Base-by-base conservation (phyloP, 2,329 filamentous ascomycete genomes). In the Nigrospora osmanthi region DNA sequence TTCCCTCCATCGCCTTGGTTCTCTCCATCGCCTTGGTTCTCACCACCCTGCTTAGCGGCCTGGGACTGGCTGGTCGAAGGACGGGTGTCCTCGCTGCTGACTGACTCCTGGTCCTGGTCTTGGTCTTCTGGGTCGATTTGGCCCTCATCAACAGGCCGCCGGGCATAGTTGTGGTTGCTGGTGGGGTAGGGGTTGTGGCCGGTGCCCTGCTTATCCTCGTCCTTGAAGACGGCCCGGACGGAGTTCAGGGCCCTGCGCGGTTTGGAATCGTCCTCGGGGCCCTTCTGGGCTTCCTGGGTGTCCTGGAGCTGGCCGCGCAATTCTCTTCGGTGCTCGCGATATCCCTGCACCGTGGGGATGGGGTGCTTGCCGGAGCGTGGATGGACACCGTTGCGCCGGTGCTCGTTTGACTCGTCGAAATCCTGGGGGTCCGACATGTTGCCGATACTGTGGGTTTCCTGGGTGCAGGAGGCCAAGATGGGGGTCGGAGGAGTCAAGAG, bases 331-430 rank as follows among this genome's bases (percentile, higher is more conserved):
- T 73, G 70, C 47, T 75, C 65, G 19, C 66, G 61, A 47, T 75
- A 76, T 39, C 64, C 68, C 36, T 71, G 67, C 38, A 76, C 62
- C 28, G 72, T 77, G 9, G 73, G 73, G 30, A 62, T 61, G 3
- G 35, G 42, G n/a, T 23, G 35, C 28, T 44, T 38, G 11, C 42
- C 42, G 15, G 35, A n/a, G 9, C 31, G 23, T 11, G 42, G 35
- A 7, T 44, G 23, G 23, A n/a, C 32, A 10, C 32, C 37, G 16
- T 28, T 15, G 9, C 28, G 16, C 13, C 35, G 40, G 5, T 14
- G 2, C 17, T n/a, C 28, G 12, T 38, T 35, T 15, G 37, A 28
- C 19, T 44, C 42, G 10, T 38, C 10, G 17, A 43, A 36, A 5
- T 43, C 32, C 10, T 15, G 32, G 11, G 19, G 14, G 16, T 43